Evolutionary conservation across 768 basidiomycete genomes (phyloP), one percentile per base, ranked within the genome.

Genomic region (Daedaleopsis sinensis): DNA sequence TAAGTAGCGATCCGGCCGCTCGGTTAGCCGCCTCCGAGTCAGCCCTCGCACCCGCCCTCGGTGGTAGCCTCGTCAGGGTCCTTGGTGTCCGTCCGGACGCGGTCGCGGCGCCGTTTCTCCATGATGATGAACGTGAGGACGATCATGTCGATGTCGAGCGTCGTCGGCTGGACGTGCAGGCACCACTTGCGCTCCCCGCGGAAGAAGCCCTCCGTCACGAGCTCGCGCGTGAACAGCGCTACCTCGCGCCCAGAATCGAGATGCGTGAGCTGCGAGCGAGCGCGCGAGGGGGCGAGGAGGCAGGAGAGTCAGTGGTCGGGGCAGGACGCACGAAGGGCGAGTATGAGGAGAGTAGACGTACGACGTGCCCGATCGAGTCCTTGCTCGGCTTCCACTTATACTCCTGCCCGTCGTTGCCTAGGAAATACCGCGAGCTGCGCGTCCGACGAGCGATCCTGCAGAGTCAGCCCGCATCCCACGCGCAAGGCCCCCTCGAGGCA

Each of bases 71-170:
- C 72, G 43, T 68, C 67, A 32, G 36, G 24, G 19, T 47, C 36
- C 11, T 67, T 52, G 19, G 49, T 57, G 18, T 71, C 62, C 19
- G 63, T 67, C 12, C 56, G 57, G 9, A 71, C 60, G 24, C 70
- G 70, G 46, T 81, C 80, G 19, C 81, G 76, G 44, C 81, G 73
- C 67, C 82, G 82, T 72, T 79, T 83, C 73, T 84, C 83, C 76
- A 84, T 77, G 57, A 86, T 78, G 57, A 85, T 64, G 63, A 84
- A 85, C 18, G 85, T 82, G 24, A 85, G 70, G 13, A 85, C 71
- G 43, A 85, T 72, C 51, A 85, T 73, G 70, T 85, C 84, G 57
- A 82, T 74, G 67, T 84, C 80, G 21, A 84, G 68, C 32, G 74
- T 73, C 57, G 67, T 66, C n/a, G 82, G 80, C 55, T 83, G 76